Percentiles rank a stretch among this genome's conserved stretches.
Evolutionary conservation across 208 protist genomes (phyloP).

Genomic region (Trypanosoma boissoni): DNA sequence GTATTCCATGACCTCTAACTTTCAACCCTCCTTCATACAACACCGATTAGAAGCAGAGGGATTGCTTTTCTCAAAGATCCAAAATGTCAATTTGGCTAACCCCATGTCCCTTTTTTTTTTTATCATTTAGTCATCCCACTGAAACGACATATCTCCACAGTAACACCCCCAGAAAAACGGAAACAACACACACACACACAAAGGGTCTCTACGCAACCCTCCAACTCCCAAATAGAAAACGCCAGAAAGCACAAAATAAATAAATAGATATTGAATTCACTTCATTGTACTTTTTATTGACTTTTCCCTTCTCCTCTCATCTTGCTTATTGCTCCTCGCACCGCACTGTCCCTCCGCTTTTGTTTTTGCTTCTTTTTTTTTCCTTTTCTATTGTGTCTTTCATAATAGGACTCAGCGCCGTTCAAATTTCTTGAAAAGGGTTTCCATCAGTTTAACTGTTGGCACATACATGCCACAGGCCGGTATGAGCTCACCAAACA

Average conservation of each 20-base stretch:
- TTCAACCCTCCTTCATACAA: no score
- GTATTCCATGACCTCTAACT: no score
- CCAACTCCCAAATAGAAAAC: no score
- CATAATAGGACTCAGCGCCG: conserved; percentile 20
- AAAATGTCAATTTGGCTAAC: no score
- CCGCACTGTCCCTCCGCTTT: neutral
- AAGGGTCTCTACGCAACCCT: no score
- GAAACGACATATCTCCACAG: no score
- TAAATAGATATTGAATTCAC: neutral
- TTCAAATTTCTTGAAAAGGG: conserved; percentile 73
- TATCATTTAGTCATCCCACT: no score
- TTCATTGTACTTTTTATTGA: neutral
- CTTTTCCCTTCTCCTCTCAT: neutral
- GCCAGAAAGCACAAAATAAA: neutral
- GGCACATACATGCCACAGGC: conserved; percentile 71
- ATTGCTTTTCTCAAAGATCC: no score
- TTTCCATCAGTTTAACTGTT: conserved; percentile 74
- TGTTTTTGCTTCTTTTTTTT: conserved; percentile 7
- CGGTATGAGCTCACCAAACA: conserved; percentile 73
- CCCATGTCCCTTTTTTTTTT: no score
- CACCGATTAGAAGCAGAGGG: no score
- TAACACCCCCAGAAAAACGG: no score
- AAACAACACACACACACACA: no score
- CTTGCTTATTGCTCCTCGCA: neutral
- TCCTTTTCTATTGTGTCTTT: conserved; percentile 5